Base-by-base conservation (phyloP, 805 yeast species). In the Cyberlindnera galapagoensis region DNA sequence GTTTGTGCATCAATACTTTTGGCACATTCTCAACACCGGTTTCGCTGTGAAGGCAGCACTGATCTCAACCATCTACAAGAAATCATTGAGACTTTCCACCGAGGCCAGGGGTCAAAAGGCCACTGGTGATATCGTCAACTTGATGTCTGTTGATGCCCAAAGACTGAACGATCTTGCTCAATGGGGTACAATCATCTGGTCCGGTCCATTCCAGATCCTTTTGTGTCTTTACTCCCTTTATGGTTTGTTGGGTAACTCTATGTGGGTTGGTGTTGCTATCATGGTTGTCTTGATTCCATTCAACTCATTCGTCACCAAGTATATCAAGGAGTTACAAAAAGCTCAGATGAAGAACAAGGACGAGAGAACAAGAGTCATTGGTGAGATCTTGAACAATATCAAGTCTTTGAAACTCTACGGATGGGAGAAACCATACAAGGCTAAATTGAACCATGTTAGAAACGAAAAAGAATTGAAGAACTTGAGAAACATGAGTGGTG, bases 181-280 rank as follows among this genome's bases (percentile, higher is more conserved):
- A 53, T 74, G 79, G 56, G 72, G 87, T 41, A 80, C 84, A 47
- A 67, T 85, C 33, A 65, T 84, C 31, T 86, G 95, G 94, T 85
- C 95, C 1, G 95, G 95, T 30, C 97, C 97, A 1, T 81, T 87
- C 60, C 95, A 88, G 59, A 76, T 88, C 44, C 49, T 69, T 16
- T 59, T 88, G 36, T 86, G 97, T 65, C 65, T 88, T 40, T 56
- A 69, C 26, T 79, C 92, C 2, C 65, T 88, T 33, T 73, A 86
- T 56, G 69, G 72, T 4, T 60, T 88, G 27, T 58, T 88, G 36
- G 96, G 96, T 22, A 74, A 77, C 38, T 73, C 92, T n/a, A 87
- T 88, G 94, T 85, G 96, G 95, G 80, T 94, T 25, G 97, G 97
- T 56, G 94, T 90, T 10, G 58, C 71, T 20, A 76, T 90, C 36